Evolutionary conservation across 345 rosid species (phyloP), one percentile per base, ranked within the genome.

Genomic region (Ceriops tagal): DNA sequence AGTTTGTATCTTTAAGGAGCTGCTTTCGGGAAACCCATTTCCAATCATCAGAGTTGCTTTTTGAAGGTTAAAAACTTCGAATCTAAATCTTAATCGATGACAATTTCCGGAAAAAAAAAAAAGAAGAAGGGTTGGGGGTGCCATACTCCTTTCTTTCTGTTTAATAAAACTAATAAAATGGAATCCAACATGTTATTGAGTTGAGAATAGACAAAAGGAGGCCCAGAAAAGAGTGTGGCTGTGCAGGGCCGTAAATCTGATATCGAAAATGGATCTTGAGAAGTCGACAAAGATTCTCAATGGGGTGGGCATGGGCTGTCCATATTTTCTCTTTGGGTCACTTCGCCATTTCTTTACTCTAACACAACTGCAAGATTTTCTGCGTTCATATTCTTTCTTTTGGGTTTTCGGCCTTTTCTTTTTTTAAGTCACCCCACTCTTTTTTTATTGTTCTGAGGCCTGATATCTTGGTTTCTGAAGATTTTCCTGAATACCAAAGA

Each of bases 1-100:
- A 28, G 55, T 78, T 52, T 63, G 82, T 49, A 80, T 83, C 62
- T 70, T 71, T 27, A 84, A 15, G 10, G 22, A 81, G 16, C 65
- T 70, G 3, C 65, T 89, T 53, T 22, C 68, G 37, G 62, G 79
- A 53, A 68, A 15, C 67, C 65, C 71, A 66, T 72, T 62, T 70
- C 78, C 30, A 28, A 28, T 28, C 30, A 28, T 28, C 30, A 28
- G 30, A 28, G 26, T 24, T 24, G 1, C 1, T 24, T 24, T 24
- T 24, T 24, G 26, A 24, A 24, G 26, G 1, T 24, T 24, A 24
- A 24, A 24, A 24, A 24, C 26, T 24, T 24, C 26, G 26, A 24
- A 24, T 24, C 26, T 24, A 24, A 24, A 24, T 24, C 26, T 24
- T 24, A 24, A 24, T 24, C 26, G 26, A 24, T 24, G 26, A 24